Evolutionary conservation across 2,329 filamentous ascomycete species (phyloP).

Genomic region (Fusarium sp.): DNA sequence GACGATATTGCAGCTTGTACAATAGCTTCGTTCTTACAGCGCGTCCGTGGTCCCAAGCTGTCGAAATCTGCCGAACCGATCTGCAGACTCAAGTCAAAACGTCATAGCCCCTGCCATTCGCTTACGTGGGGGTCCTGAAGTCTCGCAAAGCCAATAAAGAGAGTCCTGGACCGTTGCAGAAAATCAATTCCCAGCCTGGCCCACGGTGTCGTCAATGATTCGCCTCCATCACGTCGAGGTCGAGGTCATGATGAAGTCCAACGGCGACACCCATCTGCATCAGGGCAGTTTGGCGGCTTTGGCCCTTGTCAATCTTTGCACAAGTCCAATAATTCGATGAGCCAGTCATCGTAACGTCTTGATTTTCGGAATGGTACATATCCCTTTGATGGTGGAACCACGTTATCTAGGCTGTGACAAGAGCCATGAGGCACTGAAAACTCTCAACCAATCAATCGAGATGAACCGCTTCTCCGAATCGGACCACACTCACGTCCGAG

Average conservation of each 20-base stretch:
- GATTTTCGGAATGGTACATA: neutral
- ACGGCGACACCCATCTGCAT: slow-evolving; percentile 5
- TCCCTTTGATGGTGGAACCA: slow-evolving; percentile 4
- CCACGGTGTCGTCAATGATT: slow-evolving; percentile 33
- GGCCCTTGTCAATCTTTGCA: neutral
- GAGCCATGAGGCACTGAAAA: slow-evolving; percentile 22
- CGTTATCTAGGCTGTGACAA: slow-evolving; percentile 24
- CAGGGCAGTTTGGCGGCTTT: neutral
- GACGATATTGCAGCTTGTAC: slow-evolving; percentile 8
- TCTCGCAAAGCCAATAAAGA: slow-evolving; percentile 20
- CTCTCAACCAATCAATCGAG: slow-evolving; percentile 30
- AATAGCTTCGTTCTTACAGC: slow-evolving; percentile 15
- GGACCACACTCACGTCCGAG: slow-evolving; percentile 29
- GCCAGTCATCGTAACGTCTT: neutral
- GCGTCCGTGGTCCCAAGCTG: slow-evolving; percentile 9
- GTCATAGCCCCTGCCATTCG: slow-evolving; percentile 40
- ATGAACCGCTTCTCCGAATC: slow-evolving; percentile 24
- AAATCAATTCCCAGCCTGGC: slow-evolving; percentile 33
- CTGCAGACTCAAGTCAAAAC: slow-evolving; percentile 36
- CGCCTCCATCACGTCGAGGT: slow-evolving; percentile 27
- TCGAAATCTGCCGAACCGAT: slow-evolving; percentile 22
- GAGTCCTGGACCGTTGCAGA: slow-evolving; percentile 7
- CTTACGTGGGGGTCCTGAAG: slow-evolving; percentile 24
- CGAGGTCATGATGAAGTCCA: slow-evolving; percentile 13
- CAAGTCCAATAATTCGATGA: neutral